Evolutionary conservation across 805 yeast genomes (phyloP), one percentile per base, ranked within the genome.

Genomic region (Sungouiella blattae): DNA sequence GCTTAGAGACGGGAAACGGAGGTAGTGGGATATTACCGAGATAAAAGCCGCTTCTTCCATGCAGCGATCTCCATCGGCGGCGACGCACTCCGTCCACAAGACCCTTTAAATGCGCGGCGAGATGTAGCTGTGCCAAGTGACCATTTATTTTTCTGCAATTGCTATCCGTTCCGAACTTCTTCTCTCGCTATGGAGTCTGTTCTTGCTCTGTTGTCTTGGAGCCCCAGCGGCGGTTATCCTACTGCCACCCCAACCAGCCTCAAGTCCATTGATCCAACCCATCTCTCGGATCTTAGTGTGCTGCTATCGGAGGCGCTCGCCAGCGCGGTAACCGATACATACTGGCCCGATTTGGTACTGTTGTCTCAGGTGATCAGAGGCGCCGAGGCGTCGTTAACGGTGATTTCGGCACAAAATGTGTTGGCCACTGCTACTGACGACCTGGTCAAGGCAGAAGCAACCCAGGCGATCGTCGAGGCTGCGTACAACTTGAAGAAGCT

Each of bases 351-450:
- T 7, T 43, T 59, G 21, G 18, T 32, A 4, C 42, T 54, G 3
- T 49, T 54, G 15, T 58, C 67, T 4, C 43, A 46, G 32, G 38
- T 45, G 6, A 35, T 46, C 6, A 42, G 69, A 25, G 69, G 69
- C 2, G 69, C 67, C 5, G 43, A 55, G 32, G 70, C 69, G 1
- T 64, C 70, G 3, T 43, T 61, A 34, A 52, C 60, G 7, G 50
- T 63, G n/a, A 46, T 64, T 22, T 44, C 53, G 1, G 69, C 69
- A 9, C 60, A 62, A 36, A 28, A 52, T n/a, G 60, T 60, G 2
- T 41, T 58, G 26, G 69, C 70, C 8, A 64, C 70, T 4, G 70
- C 70, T n/a, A 64, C 71, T 2, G 53, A 46, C 9, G 32, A 23
- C 15, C 18, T 32, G 14, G 60, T 52, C 1, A 40, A 44, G 32